Percentiles rank a stretch among this genome's conserved stretches.
Evolutionary conservation across 225 moss, liverwort and hornwort species (phyloP).

Genomic region (Pseudisothecium myosuroides): DNA sequence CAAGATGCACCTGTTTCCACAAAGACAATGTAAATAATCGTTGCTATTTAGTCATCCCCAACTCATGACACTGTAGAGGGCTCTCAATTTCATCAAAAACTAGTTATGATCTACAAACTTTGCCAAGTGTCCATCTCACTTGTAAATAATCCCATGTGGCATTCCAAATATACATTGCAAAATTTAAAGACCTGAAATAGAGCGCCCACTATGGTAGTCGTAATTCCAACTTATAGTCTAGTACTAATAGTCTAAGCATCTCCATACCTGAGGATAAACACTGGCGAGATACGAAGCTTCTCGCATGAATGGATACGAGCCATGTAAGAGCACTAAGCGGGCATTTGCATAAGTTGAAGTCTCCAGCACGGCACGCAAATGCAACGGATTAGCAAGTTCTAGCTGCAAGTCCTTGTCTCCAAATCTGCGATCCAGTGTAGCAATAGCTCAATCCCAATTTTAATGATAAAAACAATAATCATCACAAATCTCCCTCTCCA

Average conservation of each 20-base stretch:
- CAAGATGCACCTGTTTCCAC: conserved; percentile 53
- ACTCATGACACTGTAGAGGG: background rate
- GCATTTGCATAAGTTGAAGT: conserved; percentile 37
- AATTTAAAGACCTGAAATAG: background rate
- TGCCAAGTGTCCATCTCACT: background rate
- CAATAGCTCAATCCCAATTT: background rate
- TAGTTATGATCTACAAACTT: background rate
- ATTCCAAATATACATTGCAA: background rate
- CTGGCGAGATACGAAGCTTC: conserved; percentile 89
- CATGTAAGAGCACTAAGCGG: conserved; percentile 79
- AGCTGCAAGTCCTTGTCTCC: conserved; percentile 96
- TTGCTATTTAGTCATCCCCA: background rate
- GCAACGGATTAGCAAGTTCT: conserved; percentile 78
- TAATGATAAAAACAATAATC: background rate
- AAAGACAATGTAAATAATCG: background rate
- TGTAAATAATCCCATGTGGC: background rate
- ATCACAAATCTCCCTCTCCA: background rate
- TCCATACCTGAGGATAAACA: conserved; percentile 82
- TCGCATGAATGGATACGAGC: conserved; percentile 96
- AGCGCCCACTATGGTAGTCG: background rate
- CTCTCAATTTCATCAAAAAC: background rate
- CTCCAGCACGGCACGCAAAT: conserved; percentile 83
- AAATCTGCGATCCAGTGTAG: conserved; percentile 35
- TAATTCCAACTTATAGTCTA: background rate
- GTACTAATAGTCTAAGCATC: background rate